Evolutionary conservation across 345 rosid genomes (phyloP).

Genomic region (Boechera divaricarpa): DNA sequence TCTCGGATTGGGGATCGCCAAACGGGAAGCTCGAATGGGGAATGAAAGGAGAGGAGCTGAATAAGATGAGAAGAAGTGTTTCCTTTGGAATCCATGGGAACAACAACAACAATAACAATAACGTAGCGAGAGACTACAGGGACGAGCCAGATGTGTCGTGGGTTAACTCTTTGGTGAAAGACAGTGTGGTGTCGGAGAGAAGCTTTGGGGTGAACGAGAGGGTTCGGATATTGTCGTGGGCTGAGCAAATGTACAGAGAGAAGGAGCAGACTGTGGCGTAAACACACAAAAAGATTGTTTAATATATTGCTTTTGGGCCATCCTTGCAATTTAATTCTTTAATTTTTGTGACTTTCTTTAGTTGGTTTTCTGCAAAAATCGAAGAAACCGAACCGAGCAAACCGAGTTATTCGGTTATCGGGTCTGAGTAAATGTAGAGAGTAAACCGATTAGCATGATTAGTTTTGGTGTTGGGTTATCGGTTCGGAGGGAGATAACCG

Average conservation of each 20-base stretch:
- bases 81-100: constrained; percentile 80
- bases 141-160: constrained; percentile 94
- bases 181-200: constrained; percentile 43
- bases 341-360: constrained; percentile 28
- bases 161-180: constrained; percentile 89
- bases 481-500: too few relatives aligned
- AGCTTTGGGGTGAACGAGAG: constrained; percentile 41
- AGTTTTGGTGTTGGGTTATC: too few relatives aligned
- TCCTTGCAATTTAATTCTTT: constrained; percentile 36
- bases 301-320: not conserved
- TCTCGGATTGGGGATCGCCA: constrained; percentile 80
- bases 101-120: constrained; percentile 36
- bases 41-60: constrained; percentile 85
- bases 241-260: constrained; percentile 87
- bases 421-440: too few relatives aligned
- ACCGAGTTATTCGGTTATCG: too few relatives aligned
- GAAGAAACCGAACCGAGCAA: too few relatives aligned
- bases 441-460: too few relatives aligned
- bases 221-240: constrained; percentile 49
- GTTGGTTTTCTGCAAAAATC: not conserved
- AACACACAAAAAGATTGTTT: constrained; percentile 22
- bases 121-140: constrained; percentile 41
- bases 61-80: constrained; percentile 81
- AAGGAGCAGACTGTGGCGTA: constrained; percentile 91
- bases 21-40: constrained; percentile 95